Conservation (phyloP, 306 rosid genomes). For the Begonia loranthoides region DNA sequence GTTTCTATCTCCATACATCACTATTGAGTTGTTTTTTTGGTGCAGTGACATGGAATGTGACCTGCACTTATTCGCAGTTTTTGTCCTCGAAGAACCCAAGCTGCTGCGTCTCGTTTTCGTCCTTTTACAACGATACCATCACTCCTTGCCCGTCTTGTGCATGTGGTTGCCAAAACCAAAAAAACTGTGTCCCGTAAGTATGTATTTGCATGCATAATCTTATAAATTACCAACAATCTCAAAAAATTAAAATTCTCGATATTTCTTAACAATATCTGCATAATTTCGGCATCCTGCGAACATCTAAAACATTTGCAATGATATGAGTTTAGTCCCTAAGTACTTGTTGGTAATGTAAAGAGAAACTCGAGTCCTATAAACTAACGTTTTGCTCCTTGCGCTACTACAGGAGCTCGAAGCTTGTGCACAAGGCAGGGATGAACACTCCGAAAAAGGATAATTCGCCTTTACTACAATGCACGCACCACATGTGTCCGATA, state of each 20-base stretch:
- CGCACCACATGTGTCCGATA: conserved; percentile 73
- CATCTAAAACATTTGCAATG: neutral
- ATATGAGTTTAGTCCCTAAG: no score
- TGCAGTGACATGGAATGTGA: conserved; percentile 97
- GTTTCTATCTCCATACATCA: neutral
- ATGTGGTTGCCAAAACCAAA: conserved; percentile 75
- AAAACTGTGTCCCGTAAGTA: conserved; percentile 60
- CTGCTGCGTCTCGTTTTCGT: conserved; percentile 86
- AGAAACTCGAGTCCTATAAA: neutral
- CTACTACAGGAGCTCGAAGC: conserved; percentile 43
- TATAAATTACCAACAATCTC: neutral
- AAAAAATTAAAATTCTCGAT: neutral
- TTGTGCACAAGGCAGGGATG: conserved; percentile 28
- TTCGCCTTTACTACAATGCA: conserved; percentile 71
- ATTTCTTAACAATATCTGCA: neutral
- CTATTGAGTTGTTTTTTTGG: neutral
- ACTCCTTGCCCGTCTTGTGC: conserved; percentile 76
- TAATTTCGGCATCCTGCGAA: neutral
- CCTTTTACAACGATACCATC: conserved; percentile 74
- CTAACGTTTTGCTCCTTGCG: conserved; percentile 10
- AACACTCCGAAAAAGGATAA: conserved; percentile 43
- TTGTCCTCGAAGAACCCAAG: conserved; percentile 82
- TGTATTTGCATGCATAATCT: neutral
- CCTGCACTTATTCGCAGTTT: conserved; percentile 86
- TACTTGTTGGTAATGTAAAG: no score